phyloP scores from a whole-genome alignment of 2,329 filamentous ascomycete genomes.

The Stagonosporopsis cucurbitacearum region DNA sequence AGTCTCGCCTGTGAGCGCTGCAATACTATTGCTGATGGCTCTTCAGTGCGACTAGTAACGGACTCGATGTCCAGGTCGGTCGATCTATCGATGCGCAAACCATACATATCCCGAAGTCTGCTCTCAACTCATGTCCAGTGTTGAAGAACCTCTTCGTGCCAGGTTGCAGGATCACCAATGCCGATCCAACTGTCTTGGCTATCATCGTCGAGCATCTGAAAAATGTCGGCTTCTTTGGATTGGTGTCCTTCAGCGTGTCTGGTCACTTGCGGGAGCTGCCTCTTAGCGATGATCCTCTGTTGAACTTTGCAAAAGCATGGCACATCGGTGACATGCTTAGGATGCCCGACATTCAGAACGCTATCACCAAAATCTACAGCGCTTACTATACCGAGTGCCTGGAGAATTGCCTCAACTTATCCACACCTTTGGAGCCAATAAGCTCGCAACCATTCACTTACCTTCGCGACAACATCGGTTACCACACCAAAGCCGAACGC shows the following conservation, averaged over 20 bases:
- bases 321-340: conserved; percentile 20
- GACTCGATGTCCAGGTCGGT: background rate
- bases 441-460: background rate
- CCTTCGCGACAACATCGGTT: background rate
- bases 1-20: background rate
- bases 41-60: background rate
- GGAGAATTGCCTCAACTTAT: background rate
- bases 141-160: background rate
- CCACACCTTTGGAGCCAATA: background rate
- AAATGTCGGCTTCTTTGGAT: background rate
- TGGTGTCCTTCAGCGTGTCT: background rate
- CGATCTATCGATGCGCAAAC: background rate
- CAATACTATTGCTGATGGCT: background rate
- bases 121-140: background rate
- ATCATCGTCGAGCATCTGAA: conserved; percentile 6
- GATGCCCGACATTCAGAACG: conserved; percentile 18
- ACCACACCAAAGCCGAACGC: background rate
- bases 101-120: background rate
- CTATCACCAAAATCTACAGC: conserved; percentile 21
- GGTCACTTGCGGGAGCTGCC: conserved; percentile 9
- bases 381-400: background rate
- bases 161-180: conserved; percentile 5
- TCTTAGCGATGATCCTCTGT: conserved; percentile 7
- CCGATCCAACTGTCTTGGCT: background rate
- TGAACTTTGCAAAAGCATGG: conserved; percentile 26